Base-by-base conservation (phyloP, 2,329 filamentous ascomycete species). In the Grosmannia huntii region DNA sequence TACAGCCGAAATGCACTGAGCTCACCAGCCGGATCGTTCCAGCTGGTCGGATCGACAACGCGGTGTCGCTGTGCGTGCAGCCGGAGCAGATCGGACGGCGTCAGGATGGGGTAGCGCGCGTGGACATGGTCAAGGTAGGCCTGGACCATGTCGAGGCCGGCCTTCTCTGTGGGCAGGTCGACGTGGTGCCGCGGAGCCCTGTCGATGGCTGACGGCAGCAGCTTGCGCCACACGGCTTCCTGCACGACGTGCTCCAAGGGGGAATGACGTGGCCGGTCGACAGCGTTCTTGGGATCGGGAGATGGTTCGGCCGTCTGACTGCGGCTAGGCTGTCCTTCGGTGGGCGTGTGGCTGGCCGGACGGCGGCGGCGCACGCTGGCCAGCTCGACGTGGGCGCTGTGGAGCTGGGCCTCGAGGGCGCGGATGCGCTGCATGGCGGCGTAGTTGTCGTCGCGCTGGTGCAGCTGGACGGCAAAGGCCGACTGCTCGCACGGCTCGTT, bases 151-250 rank as follows among this genome's bases (percentile, higher is more conserved):
- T 41, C 49, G 10, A 36, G 25, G 9, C 59, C 56, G 49, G 50
- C 53, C 12, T 31, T 44, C 5, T 56, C 28, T 4, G 56, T 31
- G 1, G 56, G 38, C 16, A 14, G 56, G 41, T 25, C 25, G 27
- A 55, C 11, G 23, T 2, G 2, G 16, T 16, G 44, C 23, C 9
- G 10, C 12, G n/a, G 10, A 9, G n/a, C n/a, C 19, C n/a, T 27
- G 5, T 31, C 16, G 5, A 12, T 7, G 31, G 46, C 31, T 3
- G 56, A 21, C 2, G 53, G 46, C 19, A 78, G 65, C 0, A 75
- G 72, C 60, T 79, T 77, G 57, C 76, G 76, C 76, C 76, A 78
- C 1, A 78, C 75, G n/a, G 75, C 77, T 0, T 75, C 73, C 62
- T 79, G 76, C 10, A 79, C 76, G 73, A 80, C 77, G 53, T 76